These are phyloP conservation scores for Penicillium sp. DNA, from an alignment of 2,329 filamentous ascomycete genomes.

Conservation along the genomic window DNA sequence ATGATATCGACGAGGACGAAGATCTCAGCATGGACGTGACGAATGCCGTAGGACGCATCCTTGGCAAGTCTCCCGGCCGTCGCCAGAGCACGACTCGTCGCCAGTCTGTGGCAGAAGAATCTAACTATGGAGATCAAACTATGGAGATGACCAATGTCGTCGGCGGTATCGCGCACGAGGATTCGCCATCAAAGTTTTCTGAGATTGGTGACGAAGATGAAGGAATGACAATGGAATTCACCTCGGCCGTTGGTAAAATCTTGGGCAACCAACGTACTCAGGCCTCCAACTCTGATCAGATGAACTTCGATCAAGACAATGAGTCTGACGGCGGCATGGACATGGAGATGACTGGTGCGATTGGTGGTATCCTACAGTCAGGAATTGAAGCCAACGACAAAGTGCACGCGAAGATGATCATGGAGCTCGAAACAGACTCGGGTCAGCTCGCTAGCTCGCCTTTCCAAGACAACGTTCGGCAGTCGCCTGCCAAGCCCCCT, in stretches of 20 bases:
- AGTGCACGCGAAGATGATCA: conserved; percentile 55
- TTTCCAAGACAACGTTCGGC: conserved; percentile 41
- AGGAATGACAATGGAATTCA: conserved; percentile 52
- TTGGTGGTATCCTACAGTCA: conserved; percentile 54
- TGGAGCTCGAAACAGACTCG: conserved; percentile 60
- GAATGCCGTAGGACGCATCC: conserved; percentile 74
- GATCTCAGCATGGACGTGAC: conserved; percentile 97
- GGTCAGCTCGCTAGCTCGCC: conserved; percentile 49
- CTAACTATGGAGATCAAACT: conserved; percentile 50
- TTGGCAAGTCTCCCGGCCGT: conserved; percentile 49
- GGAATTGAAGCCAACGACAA: conserved; percentile 43
- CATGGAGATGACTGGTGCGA: conserved; percentile 62
- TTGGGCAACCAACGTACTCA: conserved; percentile 30
- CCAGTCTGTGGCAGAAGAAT: conserved; percentile 43
- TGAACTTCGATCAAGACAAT: conserved; percentile 30
- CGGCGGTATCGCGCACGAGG: conserved; percentile 39
- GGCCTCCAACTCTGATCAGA: conserved; percentile 21
- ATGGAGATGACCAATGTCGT: conserved; percentile 50
- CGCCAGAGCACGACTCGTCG: conserved; percentile 43
- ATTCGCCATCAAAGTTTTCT: conserved; percentile 20
- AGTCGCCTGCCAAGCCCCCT: conserved; percentile 30
- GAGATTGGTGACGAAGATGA: conserved; percentile 37
- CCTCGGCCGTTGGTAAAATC: conserved; percentile 46
- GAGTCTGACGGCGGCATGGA: conserved; percentile 35
- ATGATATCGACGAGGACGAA: conserved; percentile 54